Conservation (phyloP, 176 grass and related monocot species). For the Aechmea fasciata region DNA sequence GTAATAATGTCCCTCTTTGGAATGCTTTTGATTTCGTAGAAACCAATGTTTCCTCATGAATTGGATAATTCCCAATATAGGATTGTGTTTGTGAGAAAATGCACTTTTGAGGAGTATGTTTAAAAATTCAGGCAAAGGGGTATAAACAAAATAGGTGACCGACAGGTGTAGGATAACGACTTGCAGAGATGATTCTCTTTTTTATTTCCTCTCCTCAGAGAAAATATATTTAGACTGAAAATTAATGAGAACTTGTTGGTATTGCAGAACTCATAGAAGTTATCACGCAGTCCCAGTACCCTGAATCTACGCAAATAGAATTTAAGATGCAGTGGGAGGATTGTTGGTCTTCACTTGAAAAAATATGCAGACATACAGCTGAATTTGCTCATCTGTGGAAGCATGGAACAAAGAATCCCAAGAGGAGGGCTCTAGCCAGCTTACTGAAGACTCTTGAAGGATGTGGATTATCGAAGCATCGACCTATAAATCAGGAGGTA, state of each 20-base stretch:
- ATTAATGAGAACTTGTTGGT: not conserved
- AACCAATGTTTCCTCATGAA: too few relatives aligned
- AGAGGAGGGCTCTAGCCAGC: constrained; percentile 61
- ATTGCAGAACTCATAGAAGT: constrained; percentile 27
- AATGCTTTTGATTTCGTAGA: too few relatives aligned
- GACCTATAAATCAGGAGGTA: constrained; percentile 50
- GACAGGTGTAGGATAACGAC: too few relatives aligned
- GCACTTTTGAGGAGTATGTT: too few relatives aligned
- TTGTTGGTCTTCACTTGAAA: constrained; percentile 63
- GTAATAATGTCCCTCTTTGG: too few relatives aligned
- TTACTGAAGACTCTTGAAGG: constrained; percentile 78
- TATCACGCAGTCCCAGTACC: constrained; percentile 18
- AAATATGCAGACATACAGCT: constrained; percentile 49
- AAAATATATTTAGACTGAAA: not conserved
- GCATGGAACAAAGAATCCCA: constrained; percentile 78
- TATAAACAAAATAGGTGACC: too few relatives aligned
- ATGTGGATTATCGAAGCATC: constrained; percentile 83
- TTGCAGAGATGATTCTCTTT: not conserved
- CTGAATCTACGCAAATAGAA: constrained; percentile 19
- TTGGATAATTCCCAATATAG: too few relatives aligned
- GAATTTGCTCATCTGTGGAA: constrained; percentile 62
- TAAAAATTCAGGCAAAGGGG: too few relatives aligned
- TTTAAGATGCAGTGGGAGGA: constrained; percentile 38
- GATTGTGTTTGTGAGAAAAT: too few relatives aligned
- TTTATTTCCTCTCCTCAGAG: not conserved